Conservation (phyloP, 176 grass and related monocot species). For the Echinochloa phyllopogon region DNA sequence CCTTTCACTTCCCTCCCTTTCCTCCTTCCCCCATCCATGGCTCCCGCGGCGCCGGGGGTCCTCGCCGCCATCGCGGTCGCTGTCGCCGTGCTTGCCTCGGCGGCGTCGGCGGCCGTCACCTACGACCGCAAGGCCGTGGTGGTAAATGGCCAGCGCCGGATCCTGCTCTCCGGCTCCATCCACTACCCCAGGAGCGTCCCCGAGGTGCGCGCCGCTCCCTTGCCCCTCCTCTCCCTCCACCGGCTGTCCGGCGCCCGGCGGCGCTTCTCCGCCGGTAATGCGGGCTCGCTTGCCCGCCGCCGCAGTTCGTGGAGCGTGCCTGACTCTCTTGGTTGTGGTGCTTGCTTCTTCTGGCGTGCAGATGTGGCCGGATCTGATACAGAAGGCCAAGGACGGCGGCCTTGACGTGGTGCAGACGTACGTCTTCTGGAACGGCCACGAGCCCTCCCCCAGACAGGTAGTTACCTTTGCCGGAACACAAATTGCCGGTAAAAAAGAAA, state of each 20-base stretch:
- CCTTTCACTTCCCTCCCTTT: conserved; percentile 38
- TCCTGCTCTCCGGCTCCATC: conserved; percentile 98
- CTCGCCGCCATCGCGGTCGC: not conserved
- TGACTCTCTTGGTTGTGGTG: not conserved
- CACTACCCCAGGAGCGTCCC: conserved; percentile 97
- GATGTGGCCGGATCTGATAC: conserved; percentile 99
- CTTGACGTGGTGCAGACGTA: conserved; percentile 99
- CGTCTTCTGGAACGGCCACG: conserved; percentile 98
- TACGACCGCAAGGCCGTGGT: conserved; percentile 93
- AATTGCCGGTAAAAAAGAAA: not conserved
- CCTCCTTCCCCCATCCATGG: conserved; percentile 19
- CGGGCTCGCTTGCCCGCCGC: conserved; percentile 12
- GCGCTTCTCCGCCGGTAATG: conserved; percentile 35
- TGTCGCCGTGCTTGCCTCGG: conserved; percentile 36
- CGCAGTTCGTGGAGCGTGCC: not conserved
- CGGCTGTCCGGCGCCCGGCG: not conserved
- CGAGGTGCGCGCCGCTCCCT: conserved; percentile 55
- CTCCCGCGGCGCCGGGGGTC: conserved; percentile 28
- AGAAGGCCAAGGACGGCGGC: conserved; percentile 97
- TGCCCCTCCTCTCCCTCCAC: not conserved
- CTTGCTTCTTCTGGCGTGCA: conserved; percentile 47
- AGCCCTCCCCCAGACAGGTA: conserved; percentile 88
- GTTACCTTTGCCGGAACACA: not conserved
- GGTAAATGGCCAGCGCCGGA: conserved; percentile 84
- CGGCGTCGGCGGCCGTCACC: conserved; percentile 56